Base-by-base conservation (phyloP, 352 stramenopile genomes). In the Thraustotheca clavata region DNA sequence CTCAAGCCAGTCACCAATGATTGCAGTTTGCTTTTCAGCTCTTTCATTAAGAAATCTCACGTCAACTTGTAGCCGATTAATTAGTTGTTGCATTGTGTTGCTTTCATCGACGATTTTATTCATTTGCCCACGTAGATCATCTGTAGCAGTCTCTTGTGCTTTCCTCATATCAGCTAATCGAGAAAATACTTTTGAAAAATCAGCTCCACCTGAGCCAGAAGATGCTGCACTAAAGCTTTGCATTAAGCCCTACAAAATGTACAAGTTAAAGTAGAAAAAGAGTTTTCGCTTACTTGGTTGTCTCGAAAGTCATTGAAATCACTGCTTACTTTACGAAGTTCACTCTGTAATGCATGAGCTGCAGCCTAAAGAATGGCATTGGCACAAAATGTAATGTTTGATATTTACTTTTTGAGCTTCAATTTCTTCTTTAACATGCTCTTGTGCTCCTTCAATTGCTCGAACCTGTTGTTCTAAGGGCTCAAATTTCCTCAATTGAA, bases 181-280 rank as follows among this genome's bases (percentile, higher is more conserved):
- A 16, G 36, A 40, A 22, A 65, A 43, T 33, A 65, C 57, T 43
- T 54, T 39, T 12, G 36, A 55, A 24, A 65, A 43, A 27, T 65
- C 57, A 2, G 36, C 4, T 26, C n/a, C 14, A 41, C 26, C 38
- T 29, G 26, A 29, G 38, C 55, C 57, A 3, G 31, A 20, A 33
- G 26, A 16, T 4, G 11, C 38, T 40, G 38, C 20, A 36, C 24
- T 35, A 27, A 65, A 65, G 18, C 57, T 49, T 55, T 65, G 57
- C 36, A 65, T 32, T 22, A 65, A 36, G 31, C 20, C 33, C 57
- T 65, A 65, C 54, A 7, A 20, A 43, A 20, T 43, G 38, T 20
- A 20, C 38, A 43, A 47, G 4, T 24, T 4, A 60, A 2, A 16
- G 20, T 36, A 7, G 18, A 50, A 40, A 24, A 59, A 41, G 7